These are phyloP conservation scores for Aspergillus latus DNA, from an alignment of 2,329 filamentous ascomycete genomes.

Conservation along the genomic window DNA sequence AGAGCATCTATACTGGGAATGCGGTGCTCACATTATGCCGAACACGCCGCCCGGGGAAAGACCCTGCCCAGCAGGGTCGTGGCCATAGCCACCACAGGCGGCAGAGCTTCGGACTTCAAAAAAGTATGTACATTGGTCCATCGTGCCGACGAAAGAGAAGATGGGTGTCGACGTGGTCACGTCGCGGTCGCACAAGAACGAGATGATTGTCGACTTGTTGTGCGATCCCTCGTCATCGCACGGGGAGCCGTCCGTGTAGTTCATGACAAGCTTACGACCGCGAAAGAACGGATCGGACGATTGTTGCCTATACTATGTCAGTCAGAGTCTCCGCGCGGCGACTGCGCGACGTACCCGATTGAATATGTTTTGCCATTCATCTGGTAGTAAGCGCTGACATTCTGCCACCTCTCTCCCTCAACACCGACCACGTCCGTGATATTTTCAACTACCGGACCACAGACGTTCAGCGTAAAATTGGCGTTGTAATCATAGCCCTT, in stretches of 20 bases:
- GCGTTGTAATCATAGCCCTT: constrained; percentile 51
- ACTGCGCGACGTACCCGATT: constrained; percentile 39
- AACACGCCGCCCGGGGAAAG: constrained; percentile 76
- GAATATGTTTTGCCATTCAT: constrained; percentile 46
- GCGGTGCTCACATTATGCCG: constrained; percentile 69
- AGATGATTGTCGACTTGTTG: constrained; percentile 79
- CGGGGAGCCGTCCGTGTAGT: constrained; percentile 74
- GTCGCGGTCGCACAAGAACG: constrained; percentile 88
- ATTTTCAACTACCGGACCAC: constrained; percentile 50
- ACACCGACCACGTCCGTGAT: constrained; percentile 50
- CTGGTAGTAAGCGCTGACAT: constrained; percentile 52
- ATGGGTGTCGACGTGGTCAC: constrained; percentile 66
- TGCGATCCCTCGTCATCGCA: constrained; percentile 49
- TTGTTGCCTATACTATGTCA: constrained; percentile 35
- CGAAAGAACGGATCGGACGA: constrained; percentile 49
- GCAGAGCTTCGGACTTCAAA: constrained; percentile 87
- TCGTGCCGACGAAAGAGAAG: constrained; percentile 82
- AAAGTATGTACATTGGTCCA: constrained; percentile 91
- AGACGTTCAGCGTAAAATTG: constrained; percentile 54
- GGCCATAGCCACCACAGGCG: constrained; percentile 73
- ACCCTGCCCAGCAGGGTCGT: constrained; percentile 52
- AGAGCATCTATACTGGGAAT: not conserved
- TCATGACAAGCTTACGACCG: constrained; percentile 65
- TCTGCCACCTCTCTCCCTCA: constrained; percentile 41
- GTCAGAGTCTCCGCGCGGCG: not conserved